Conservation (phyloP, 345 rosid genomes). For the Brassica rapa region DNA sequence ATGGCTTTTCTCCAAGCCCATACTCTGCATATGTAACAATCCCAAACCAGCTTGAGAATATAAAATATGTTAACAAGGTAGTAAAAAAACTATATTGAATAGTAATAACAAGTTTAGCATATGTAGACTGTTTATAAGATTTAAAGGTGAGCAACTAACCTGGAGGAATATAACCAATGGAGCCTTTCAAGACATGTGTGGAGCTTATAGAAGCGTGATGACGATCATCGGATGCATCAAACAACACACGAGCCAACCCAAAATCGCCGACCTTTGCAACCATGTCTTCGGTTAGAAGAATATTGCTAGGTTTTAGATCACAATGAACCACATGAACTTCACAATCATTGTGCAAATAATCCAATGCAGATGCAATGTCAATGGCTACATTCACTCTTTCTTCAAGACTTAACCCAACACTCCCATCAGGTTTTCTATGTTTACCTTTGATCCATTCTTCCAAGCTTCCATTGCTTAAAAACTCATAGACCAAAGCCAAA, state of each 20-base stretch:
- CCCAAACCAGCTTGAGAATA: background rate
- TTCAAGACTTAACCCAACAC: constrained; percentile 40
- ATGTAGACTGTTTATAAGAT: background rate
- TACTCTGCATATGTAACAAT: constrained; percentile 45
- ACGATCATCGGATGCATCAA: constrained; percentile 34
- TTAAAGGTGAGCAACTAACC: constrained; percentile 34
- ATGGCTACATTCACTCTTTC: constrained; percentile 51
- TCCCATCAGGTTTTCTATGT: constrained; percentile 39
- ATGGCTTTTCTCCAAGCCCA: constrained; percentile 50
- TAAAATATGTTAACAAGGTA: background rate
- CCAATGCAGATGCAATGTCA: constrained; percentile 51
- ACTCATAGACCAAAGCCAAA: constrained; percentile 59
- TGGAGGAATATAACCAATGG: constrained; percentile 61
- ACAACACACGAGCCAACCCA: constrained; percentile 48
- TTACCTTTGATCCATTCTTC: constrained; percentile 51
- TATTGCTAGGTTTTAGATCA: constrained; percentile 44
- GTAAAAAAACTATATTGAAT: background rate
- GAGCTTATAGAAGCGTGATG: constrained; percentile 42
- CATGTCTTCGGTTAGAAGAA: constrained; percentile 49
- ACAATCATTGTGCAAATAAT: constrained; percentile 56
- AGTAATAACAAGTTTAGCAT: background rate
- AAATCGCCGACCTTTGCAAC: constrained; percentile 61
- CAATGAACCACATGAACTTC: constrained; percentile 58
- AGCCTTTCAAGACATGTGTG: constrained; percentile 47
- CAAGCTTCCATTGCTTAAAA: constrained; percentile 48